These are phyloP conservation scores for Holtermanniella nyarrowii DNA, from an alignment of 768 basidiomycete species.

Conservation along the genomic window DNA sequence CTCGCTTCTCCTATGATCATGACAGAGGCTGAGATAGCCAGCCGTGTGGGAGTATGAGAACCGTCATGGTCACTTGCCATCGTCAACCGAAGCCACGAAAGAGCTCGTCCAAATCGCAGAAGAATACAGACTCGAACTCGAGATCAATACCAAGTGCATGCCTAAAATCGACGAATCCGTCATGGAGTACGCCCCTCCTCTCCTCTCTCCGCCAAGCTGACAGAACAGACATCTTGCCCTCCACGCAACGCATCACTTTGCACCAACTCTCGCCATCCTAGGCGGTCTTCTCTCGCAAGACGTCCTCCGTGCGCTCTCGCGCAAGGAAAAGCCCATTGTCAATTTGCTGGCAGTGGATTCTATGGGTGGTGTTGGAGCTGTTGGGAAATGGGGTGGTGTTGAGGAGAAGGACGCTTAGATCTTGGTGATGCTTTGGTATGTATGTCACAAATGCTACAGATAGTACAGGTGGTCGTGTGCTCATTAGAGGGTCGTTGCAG, in stretches of 20 bases:
- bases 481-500: too few species aligned
- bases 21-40: slow-evolving; percentile 32
- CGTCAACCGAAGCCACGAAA: slow-evolving; percentile 44
- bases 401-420: slow-evolving; percentile 20
- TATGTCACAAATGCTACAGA: too few species aligned
- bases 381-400: slow-evolving; percentile 28
- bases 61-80: slow-evolving; percentile 53
- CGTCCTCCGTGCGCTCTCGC: slow-evolving; percentile 78
- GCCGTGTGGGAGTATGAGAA: slow-evolving; percentile 77
- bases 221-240: slow-evolving; percentile 53
- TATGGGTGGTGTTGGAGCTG: slow-evolving; percentile 28
- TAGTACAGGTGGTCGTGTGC: too few species aligned
- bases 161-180: slow-evolving; percentile 47
- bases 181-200: slow-evolving; percentile 52
- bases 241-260: slow-evolving; percentile 73
- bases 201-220: neutral
- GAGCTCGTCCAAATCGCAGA: slow-evolving; percentile 61
- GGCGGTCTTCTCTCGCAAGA: slow-evolving; percentile 94
- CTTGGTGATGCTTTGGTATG: too few species aligned
- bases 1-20: neutral
- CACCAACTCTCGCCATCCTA: slow-evolving; percentile 85
- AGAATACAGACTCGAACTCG: slow-evolving; percentile 51
- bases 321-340: slow-evolving; percentile 81
- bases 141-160: slow-evolving; percentile 49
- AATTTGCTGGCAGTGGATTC: slow-evolving; percentile 81